Percentiles rank a stretch among this genome's conserved stretches.
phyloP scores from a whole-genome alignment of 2,329 filamentous ascomycete species.

The Didymella exigua region DNA sequence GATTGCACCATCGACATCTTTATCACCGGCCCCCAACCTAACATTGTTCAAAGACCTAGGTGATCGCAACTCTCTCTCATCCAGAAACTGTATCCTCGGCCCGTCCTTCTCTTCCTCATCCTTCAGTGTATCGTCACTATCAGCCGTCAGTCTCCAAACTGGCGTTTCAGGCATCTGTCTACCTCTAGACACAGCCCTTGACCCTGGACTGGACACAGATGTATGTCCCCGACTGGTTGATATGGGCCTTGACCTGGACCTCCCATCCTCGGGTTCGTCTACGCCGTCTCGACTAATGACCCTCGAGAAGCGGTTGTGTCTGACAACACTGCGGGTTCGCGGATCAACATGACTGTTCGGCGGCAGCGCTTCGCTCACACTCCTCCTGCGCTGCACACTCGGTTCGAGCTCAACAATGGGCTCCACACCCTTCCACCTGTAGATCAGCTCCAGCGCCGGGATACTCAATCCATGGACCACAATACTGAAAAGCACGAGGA shows the following conservation, averaged over 20 bases:
- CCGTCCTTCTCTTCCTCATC: slow-evolving; percentile 1
- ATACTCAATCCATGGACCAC: slow-evolving; percentile 58
- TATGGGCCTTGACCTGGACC: background rate
- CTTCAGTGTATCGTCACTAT: slow-evolving; percentile 1
- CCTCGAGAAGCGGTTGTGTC: slow-evolving; percentile 54
- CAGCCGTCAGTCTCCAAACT: background rate
- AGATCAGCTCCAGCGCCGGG: slow-evolving; percentile 51
- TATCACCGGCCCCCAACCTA: background rate
- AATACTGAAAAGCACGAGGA: slow-evolving; percentile 55
- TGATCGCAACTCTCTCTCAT: background rate
- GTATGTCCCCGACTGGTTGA: no score
- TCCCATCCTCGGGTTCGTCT: background rate
- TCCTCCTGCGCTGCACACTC: slow-evolving; percentile 47
- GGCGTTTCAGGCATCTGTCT: background rate
- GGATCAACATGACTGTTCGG: slow-evolving; percentile 50
- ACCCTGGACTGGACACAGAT: background rate
- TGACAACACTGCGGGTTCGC: slow-evolving; percentile 39
- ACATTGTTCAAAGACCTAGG: background rate
- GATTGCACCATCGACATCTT: background rate
- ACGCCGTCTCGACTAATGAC: background rate
- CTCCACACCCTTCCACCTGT: slow-evolving; percentile 48
- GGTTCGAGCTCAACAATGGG: slow-evolving; percentile 50
- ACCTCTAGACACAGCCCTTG: background rate
- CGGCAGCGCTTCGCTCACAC: slow-evolving; percentile 43
- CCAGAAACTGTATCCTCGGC: background rate